These are phyloP conservation scores for Phoma herbarum DNA, from an alignment of 2,329 filamentous ascomycete species.

Conservation along the genomic window DNA sequence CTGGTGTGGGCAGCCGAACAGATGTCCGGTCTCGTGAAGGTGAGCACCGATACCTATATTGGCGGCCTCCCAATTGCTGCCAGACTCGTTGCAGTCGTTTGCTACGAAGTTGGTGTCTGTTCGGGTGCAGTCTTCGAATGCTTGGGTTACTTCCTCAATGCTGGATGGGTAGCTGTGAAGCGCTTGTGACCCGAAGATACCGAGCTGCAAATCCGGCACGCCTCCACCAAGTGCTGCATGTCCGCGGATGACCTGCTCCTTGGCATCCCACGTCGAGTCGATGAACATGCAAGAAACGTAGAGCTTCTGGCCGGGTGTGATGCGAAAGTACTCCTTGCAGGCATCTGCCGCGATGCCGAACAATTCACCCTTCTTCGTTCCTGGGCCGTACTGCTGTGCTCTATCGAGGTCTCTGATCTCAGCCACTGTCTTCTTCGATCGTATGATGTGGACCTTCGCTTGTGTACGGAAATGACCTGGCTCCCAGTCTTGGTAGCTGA, in stretches of 20 bases:
- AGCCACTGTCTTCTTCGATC: conserved; percentile 81
- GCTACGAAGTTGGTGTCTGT: conserved; percentile 82
- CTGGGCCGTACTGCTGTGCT: conserved; percentile 78
- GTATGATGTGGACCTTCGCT: conserved; percentile 86
- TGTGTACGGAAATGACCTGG: conserved; percentile 83
- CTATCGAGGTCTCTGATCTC: conserved; percentile 81
- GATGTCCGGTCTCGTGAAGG: conserved; percentile 87
- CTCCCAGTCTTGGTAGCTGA: conserved; percentile 77
- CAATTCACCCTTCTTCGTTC: conserved; percentile 75
- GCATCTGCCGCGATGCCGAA: conserved; percentile 81
- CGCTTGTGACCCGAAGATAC: conserved; percentile 91
- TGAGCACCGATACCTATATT: conserved; percentile 94
- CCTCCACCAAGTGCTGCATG: conserved; percentile 86
- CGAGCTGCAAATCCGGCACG: conserved; percentile 78
- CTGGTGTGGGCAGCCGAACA: conserved; percentile 90
- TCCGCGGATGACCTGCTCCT: conserved; percentile 73
- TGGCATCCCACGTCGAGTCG: conserved; percentile 86
- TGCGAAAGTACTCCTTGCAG: conserved; percentile 78
- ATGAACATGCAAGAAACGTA: conserved; percentile 89
- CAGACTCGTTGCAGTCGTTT: conserved; percentile 86
- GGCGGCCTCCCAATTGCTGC: conserved; percentile 94
- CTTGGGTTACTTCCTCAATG: conserved; percentile 88
- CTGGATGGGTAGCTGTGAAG: conserved; percentile 89
- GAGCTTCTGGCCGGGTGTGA: conserved; percentile 78
- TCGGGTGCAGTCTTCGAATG: conserved; percentile 88